A percentile compares a stretch with the other conserved stretches of the same genome.
These are phyloP conservation scores for Emmonsia crescens DNA, from an alignment of 2,329 filamentous ascomycete genomes.

Conservation along the genomic window DNA sequence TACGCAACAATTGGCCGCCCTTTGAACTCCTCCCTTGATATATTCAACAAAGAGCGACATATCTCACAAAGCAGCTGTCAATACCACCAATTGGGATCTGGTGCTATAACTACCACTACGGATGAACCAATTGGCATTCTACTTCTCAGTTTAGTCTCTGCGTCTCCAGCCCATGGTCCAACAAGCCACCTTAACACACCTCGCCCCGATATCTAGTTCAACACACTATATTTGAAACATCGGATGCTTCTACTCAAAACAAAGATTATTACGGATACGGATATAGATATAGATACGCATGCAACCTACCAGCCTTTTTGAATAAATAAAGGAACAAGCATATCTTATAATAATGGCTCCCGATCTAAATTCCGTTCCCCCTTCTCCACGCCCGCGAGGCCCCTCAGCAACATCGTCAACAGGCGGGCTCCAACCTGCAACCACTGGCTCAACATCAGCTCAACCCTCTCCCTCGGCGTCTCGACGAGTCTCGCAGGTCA, in stretches of 20 bases:
- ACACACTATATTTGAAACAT: neutral
- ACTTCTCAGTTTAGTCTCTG: neutral
- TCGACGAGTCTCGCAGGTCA: constrained; percentile 38
- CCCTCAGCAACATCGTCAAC: constrained; percentile 22
- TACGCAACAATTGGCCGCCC: neutral
- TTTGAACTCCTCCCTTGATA: neutral
- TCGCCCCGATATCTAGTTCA: neutral
- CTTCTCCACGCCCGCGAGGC: constrained; percentile 24
- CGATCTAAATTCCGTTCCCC: constrained; percentile 37
- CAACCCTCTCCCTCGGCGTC: constrained; percentile 30
- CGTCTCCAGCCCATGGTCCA: too few species aligned
- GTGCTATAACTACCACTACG: neutral
- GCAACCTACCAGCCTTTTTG: neutral
- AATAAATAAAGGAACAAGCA: neutral
- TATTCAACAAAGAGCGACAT: neutral
- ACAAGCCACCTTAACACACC: neutral
- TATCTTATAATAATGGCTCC: constrained; percentile 32
- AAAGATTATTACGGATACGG: neutral
- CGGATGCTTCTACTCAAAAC: neutral
- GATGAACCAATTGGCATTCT: neutral
- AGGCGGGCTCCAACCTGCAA: constrained; percentile 5
- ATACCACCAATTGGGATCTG: neutral
- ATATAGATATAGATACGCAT: neutral
- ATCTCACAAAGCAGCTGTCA: neutral
- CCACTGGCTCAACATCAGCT: constrained; percentile 11